Evolutionary conservation across 2,329 filamentous ascomycete genomes (phyloP), one percentile per base, ranked within the genome.

Genomic region (Penicillium sp.): DNA sequence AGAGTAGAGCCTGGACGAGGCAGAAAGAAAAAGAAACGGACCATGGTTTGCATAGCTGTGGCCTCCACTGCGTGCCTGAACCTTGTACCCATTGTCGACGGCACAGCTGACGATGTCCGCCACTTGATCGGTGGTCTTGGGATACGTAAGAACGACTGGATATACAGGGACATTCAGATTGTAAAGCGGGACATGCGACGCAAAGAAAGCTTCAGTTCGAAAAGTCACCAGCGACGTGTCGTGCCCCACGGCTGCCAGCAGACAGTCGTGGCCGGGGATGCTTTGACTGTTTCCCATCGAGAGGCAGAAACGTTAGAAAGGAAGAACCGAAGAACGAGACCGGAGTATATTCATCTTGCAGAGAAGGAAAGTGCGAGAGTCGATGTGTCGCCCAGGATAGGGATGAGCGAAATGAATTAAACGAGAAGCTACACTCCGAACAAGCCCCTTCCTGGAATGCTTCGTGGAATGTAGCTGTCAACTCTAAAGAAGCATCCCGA

Each of bases 31-130:
- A 14, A 10, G 10, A 10, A n/a, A 43, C 10, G 69, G 68, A 53
- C 77, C 76, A 48, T 75, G 79, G 35, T 78, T 80, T 0, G 48
- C 61, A 47, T 62, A 63, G 46, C 61, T 63, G 42, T 63, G 61
- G 14, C 61, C 61, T 11, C 61, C 61, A 38, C 61, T 63, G 22
- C 51, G 51, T 22, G 58, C 53, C 25, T 63, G 61, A 10, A 63
- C 60, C 24, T 53, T 56, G 42, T 60, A 53, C n/a, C 50, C 36
- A 18, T 53, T 20, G 3, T 33, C 28, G 8, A 49, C 56, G 1
- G 61, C 60, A 44, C 61, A 63, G 22, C 49, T 49, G 27, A 63
- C 56, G 10, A 63, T 57, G 9, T 39, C 44, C 10, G 54, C 57
- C 6, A 63, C 49, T 33, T 63, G 59, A 7, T 49, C 31, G 1